Conservation (phyloP, 2,329 filamentous ascomycete genomes). For the Aspergillus pseudoterreus region DNA sequence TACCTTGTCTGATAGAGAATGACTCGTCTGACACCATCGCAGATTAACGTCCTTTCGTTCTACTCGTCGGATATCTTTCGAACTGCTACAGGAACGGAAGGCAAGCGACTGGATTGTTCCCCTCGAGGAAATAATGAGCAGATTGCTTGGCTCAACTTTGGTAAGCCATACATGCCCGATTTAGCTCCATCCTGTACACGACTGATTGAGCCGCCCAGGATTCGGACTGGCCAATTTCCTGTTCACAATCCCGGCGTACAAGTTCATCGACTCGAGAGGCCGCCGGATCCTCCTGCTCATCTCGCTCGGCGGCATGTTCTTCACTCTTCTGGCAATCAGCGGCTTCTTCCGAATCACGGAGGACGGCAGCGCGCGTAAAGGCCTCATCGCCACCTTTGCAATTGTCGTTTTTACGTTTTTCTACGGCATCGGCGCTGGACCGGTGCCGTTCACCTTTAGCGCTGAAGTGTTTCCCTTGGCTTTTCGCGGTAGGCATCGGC, state of each 20-base stretch:
- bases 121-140: too few relatives aligned
- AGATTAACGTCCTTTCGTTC: conserved; percentile 30
- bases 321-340: conserved; percentile 21
- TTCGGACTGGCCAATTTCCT: conserved; percentile 28
- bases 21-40: not conserved
- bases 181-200: too few relatives aligned
- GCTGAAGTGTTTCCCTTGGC: conserved; percentile 22
- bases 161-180: conserved; percentile 3
- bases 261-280: conserved; percentile 24
- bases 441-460: conserved; percentile 22
- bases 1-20: too few relatives aligned
- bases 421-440: conserved; percentile 44
- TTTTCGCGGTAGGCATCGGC: conserved; percentile 14
- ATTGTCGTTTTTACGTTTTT: conserved; percentile 36
- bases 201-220: conserved; percentile 4
- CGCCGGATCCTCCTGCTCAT: conserved; percentile 24
- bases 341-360: conserved; percentile 19
- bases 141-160: conserved; percentile 20
- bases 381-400: conserved; percentile 19
- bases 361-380: conserved; percentile 10
- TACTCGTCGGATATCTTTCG: conserved; percentile 25
- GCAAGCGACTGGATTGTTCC: too few relatives aligned
- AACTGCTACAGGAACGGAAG: not conserved
- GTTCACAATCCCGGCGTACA: conserved; percentile 26
- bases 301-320: conserved; percentile 25